phyloP scores from a whole-genome alignment of 176 grass and related monocot species.

The Melocanna baccifera region DNA sequence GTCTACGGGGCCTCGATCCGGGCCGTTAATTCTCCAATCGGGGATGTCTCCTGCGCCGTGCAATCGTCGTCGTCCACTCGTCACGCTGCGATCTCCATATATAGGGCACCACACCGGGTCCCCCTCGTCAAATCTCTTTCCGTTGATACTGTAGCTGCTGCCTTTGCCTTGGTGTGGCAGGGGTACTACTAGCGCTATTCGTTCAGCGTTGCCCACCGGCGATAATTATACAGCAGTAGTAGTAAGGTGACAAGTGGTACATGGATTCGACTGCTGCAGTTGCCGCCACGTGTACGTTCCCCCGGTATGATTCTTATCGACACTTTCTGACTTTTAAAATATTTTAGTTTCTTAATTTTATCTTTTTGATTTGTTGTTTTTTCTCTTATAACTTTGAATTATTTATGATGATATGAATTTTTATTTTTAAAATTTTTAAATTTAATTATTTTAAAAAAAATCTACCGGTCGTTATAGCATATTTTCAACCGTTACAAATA shows the following conservation, averaged over 20 bases:
- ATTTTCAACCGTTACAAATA: too few relatives aligned
- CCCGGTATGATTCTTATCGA: neutral
- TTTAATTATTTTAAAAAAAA: too few relatives aligned
- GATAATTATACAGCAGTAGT: neutral
- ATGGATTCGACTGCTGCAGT: neutral
- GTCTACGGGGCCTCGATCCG: neutral
- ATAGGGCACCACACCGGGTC: neutral
- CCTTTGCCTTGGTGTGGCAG: neutral
- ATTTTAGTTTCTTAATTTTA: too few relatives aligned
- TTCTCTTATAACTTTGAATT: too few relatives aligned
- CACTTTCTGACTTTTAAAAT: too few relatives aligned
- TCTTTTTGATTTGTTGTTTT: too few relatives aligned
- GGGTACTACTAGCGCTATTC: neutral
- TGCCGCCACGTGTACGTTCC: neutral
- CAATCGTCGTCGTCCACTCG: neutral
- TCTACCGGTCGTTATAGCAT: rapidly evolving
- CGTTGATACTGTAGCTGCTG: neutral
- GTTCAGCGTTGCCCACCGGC: neutral
- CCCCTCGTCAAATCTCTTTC: too few relatives aligned
- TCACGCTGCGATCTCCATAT: neutral
- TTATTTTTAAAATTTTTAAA: too few relatives aligned
- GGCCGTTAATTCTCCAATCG: neutral
- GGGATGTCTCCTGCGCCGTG: neutral
- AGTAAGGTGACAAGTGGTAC: neutral
- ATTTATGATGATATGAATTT: too few relatives aligned